These are phyloP conservation scores for Solanum habrochaites DNA, from an alignment of 257 asterid genomes.

Conservation along the genomic window DNA sequence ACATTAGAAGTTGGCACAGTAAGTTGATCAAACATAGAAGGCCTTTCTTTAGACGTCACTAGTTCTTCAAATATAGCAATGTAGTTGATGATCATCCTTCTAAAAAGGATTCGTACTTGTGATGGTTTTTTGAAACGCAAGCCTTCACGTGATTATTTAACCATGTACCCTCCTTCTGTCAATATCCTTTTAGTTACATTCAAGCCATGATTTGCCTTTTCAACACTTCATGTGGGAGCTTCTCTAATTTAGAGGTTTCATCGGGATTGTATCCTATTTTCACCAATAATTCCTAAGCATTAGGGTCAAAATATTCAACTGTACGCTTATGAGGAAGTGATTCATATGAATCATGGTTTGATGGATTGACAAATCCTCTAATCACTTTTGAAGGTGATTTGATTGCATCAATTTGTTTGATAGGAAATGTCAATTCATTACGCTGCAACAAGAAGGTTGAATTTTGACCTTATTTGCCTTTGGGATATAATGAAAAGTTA, in stretches of 20 bases:
- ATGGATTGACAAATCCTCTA: background rate
- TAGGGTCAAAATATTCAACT: background rate
- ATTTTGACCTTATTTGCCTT: background rate
- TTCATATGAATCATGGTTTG: background rate
- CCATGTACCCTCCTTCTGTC: background rate
- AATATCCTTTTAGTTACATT: background rate
- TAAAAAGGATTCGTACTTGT: background rate
- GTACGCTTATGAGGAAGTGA: background rate
- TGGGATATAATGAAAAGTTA: background rate
- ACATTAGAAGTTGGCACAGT: rapidly evolving
- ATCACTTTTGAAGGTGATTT: background rate
- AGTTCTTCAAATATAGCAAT: background rate
- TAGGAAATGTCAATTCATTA: background rate
- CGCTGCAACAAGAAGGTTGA: rapidly evolving
- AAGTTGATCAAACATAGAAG: background rate
- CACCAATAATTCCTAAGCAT: background rate
- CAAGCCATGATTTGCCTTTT: background rate
- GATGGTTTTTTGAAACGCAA: background rate
- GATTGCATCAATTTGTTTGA: background rate
- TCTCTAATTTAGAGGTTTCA: background rate
- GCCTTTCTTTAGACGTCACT: background rate
- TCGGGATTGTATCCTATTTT: rapidly evolving
- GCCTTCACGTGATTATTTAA: background rate
- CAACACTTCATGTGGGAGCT: background rate
- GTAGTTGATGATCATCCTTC: background rate